Percentiles rank a stretch among this genome's conserved stretches.
Conservation (phyloP, 2,329 filamentous ascomycete genomes). For the Colletotrichum liaoningense region DNA sequence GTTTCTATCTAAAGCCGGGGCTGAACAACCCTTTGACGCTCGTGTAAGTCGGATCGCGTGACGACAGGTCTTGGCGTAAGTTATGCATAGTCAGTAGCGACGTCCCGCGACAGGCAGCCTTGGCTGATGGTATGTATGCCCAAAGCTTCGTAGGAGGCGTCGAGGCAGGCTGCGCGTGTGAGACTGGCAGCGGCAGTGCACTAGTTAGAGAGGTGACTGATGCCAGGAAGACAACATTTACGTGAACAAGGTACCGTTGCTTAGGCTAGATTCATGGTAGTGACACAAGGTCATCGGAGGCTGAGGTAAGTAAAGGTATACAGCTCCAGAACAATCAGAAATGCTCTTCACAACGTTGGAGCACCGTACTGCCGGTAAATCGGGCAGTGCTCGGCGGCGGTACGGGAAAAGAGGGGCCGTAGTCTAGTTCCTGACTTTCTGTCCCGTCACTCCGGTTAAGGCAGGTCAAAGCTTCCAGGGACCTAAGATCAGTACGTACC, state of each 20-base stretch:
- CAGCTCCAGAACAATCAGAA: background rate
- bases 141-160: conserved; percentile 9
- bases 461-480: conserved; percentile 16
- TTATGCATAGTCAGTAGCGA: background rate
- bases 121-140: conserved; percentile 29
- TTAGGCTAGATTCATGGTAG: background rate
- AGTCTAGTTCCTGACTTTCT: conserved; percentile 18
- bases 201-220: background rate
- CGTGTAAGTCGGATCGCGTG: conserved; percentile 8
- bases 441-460: conserved; percentile 11
- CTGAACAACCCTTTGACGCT: background rate
- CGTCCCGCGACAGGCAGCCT: conserved; percentile 11
- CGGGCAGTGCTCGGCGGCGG: too few species aligned
- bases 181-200: background rate
- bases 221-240: background rate
- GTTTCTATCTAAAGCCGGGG: background rate
- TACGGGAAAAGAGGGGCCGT: conserved; percentile 13
- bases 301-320: background rate
- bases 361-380: background rate
- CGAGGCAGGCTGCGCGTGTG: background rate
- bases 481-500: background rate
- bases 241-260: background rate
- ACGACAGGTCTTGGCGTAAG: background rate
- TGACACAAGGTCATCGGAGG: background rate
- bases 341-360: background rate